Conservation (phyloP, 257 asterid genomes). For the Solanum virginianum region DNA sequence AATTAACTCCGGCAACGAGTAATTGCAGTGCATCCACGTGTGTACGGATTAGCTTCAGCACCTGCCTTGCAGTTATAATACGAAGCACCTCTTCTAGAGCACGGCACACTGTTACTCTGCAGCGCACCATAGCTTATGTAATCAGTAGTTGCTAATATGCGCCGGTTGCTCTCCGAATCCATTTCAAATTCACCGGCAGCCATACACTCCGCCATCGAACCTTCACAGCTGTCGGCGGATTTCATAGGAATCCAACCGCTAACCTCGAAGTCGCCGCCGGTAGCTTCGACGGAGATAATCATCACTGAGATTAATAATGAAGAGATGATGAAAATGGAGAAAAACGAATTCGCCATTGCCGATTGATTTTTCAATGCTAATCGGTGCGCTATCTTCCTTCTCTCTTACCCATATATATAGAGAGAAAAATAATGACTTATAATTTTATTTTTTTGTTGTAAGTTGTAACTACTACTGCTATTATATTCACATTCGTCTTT, state of each 20-base stretch:
- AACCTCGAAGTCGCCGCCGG: background rate
- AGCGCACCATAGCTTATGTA: slow-evolving; percentile 90
- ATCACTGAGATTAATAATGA: background rate
- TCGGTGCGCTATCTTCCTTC: background rate
- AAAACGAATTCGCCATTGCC: slow-evolving; percentile 11
- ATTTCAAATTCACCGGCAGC: slow-evolving; percentile 46
- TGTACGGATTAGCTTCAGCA: slow-evolving; percentile 71
- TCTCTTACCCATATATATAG: background rate
- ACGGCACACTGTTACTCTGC: slow-evolving; percentile 60
- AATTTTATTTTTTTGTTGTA: background rate
- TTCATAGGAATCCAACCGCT: slow-evolving; percentile 1
- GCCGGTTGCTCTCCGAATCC: slow-evolving; percentile 53
- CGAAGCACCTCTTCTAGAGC: slow-evolving; percentile 74
- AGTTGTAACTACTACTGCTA: background rate
- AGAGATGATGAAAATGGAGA: background rate
- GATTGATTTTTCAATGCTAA: background rate
- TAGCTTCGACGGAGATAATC: background rate
- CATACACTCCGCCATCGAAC: slow-evolving; percentile 56
- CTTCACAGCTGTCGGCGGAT: slow-evolving; percentile 16
- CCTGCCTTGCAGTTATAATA: slow-evolving; percentile 85
- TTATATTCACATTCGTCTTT: background rate
- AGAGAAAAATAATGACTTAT: background rate
- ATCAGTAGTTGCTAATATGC: slow-evolving; percentile 45
- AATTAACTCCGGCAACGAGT: slow-evolving; percentile 68
- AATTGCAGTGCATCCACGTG: slow-evolving; percentile 59